These are phyloP conservation scores for Talaromyces liani DNA, from an alignment of 495 filamentous ascomycete genomes.

Conservation along the genomic window DNA sequence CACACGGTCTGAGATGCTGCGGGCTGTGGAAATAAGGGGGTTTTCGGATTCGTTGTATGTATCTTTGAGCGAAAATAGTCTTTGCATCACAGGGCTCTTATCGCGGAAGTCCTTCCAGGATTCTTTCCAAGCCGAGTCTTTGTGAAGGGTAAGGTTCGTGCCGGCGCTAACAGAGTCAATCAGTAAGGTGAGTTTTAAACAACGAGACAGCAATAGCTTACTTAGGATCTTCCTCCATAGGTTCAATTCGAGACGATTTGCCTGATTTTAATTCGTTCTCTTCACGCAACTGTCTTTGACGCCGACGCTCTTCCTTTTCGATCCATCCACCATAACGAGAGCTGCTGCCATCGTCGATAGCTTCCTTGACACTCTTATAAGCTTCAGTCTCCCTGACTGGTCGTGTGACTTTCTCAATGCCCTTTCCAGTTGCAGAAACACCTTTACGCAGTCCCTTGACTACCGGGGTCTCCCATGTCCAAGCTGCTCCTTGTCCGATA, in stretches of 20 bases:
- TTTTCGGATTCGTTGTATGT: conserved; percentile 95
- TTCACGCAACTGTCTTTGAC: conserved; percentile 66
- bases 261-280: conserved; percentile 48
- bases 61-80: conserved; percentile 71
- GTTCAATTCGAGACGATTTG: conserved; percentile 40
- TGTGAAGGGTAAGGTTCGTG: conserved; percentile 89
- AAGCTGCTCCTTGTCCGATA: conserved; percentile 81
- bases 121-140: conserved; percentile 93
- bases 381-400: conserved; percentile 91
- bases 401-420: conserved; percentile 84
- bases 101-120: conserved; percentile 91
- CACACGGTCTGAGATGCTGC: conserved; percentile 85
- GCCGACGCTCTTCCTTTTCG: conserved; percentile 87
- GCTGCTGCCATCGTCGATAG: conserved; percentile 94
- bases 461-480: conserved; percentile 94
- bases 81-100: conserved; percentile 79
- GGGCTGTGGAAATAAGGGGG: conserved; percentile 84
- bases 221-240: conserved; percentile 76
- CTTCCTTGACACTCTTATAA: conserved; percentile 88
- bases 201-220: conserved; percentile 38
- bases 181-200: background rate
- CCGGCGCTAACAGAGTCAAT: conserved; percentile 60
- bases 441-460: conserved; percentile 89
- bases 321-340: conserved; percentile 93
- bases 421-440: conserved; percentile 74